Percentiles rank a stretch among this genome's conserved stretches.
phyloP scores from a whole-genome alignment of 2,329 filamentous ascomycete species.

The Pseudogymnoascus sp. region DNA sequence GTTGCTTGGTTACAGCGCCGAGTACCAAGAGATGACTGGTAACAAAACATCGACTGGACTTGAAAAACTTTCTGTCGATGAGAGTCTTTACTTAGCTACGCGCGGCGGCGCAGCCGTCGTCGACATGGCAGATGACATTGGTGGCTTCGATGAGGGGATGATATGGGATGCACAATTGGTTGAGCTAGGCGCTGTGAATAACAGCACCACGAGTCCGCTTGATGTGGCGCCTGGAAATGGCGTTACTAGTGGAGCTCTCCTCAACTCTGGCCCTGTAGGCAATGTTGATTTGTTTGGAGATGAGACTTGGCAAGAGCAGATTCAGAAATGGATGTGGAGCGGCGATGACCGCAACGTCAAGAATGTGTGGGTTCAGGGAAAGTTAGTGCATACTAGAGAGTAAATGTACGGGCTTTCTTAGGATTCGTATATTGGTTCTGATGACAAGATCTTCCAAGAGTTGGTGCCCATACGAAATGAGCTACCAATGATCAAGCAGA shows the following conservation, averaged over 20 bases:
- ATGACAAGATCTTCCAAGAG: background rate
- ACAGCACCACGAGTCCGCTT: background rate
- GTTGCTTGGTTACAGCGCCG: background rate
- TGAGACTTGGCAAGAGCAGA: conserved; percentile 76
- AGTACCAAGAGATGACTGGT: conserved; percentile 52
- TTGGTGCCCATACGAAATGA: background rate
- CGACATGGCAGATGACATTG: conserved; percentile 62
- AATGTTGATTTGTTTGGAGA: conserved; percentile 85
- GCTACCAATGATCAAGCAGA: background rate
- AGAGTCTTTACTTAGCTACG: conserved; percentile 80
- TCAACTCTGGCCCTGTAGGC: conserved; percentile 38
- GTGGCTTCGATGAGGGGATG: conserved; percentile 78
- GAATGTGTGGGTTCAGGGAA: conserved; percentile 81
- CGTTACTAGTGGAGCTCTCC: background rate
- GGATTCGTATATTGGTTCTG: background rate
- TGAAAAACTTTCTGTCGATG: conserved; percentile 69
- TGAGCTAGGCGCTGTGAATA: conserved; percentile 43
- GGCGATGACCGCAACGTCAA: conserved; percentile 88
- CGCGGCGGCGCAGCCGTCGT: conserved; percentile 76
- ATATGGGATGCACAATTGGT: conserved; percentile 88
- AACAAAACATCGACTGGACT: conserved; percentile 26
- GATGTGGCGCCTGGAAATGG: background rate
- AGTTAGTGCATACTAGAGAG: conserved; percentile 56
- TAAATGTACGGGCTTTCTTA: background rate
- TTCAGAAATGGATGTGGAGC: conserved; percentile 91